Percentiles rank a stretch among this genome's conserved stretches.
Conservation (phyloP, 305 asterid genomes). For the Solanum aculeatissimum region DNA sequence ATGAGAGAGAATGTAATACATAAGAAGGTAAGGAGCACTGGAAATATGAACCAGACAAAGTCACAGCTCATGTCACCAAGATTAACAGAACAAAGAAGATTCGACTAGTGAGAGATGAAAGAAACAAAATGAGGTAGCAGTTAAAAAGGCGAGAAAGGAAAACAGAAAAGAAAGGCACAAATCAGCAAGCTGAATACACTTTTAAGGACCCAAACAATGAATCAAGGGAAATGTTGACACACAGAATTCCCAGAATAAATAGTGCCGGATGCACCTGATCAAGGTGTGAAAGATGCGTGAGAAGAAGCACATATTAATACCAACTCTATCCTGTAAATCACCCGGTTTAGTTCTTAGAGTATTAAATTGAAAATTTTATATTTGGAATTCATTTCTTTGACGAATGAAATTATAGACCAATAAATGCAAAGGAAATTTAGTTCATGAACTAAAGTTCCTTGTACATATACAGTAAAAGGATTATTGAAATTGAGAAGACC, state of each 20-base stretch:
- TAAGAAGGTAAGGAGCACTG: neutral
- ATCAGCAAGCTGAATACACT: neutral
- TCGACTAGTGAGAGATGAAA: neutral
- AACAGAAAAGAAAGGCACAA: neutral
- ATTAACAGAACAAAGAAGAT: neutral
- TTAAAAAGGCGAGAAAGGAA: neutral
- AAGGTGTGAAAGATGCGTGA: neutral
- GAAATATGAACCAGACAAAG: neutral
- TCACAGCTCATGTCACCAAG: neutral
- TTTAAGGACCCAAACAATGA: neutral
- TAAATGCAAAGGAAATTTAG: neutral
- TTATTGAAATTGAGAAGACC: conserved; percentile 26
- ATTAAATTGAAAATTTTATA: neutral
- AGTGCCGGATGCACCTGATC: neutral
- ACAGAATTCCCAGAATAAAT: neutral
- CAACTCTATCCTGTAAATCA: neutral
- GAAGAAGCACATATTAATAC: neutral
- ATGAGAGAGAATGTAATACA: neutral
- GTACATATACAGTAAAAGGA: neutral
- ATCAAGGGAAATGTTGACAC: neutral
- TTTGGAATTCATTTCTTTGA: neutral
- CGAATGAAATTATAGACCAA: neutral
- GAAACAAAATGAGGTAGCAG: neutral
- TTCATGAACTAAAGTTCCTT: neutral
- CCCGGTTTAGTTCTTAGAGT: neutral